A percentile compares a stretch with the other conserved stretches of the same genome.
Evolutionary conservation across 257 asterid species (phyloP).

Genomic region (Solanum rostratum): DNA sequence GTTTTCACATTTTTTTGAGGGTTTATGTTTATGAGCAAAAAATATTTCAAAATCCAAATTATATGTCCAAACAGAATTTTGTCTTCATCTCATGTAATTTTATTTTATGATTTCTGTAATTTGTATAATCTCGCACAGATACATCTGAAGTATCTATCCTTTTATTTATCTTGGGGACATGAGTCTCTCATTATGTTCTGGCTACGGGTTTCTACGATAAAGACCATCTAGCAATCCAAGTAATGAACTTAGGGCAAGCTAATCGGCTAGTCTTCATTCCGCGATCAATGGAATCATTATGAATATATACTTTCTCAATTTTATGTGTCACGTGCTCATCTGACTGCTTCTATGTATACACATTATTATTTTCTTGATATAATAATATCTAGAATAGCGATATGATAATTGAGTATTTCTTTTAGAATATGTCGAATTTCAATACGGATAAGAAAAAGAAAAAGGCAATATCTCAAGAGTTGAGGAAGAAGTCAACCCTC

Average conservation of each 20-base stretch:
- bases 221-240: background rate
- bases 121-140: too few relatives aligned
- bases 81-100: too few relatives aligned
- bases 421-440: too few relatives aligned
- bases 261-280: background rate
- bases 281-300: background rate
- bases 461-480: background rate
- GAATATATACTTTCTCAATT: background rate
- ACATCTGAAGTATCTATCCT: background rate
- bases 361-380: rapidly evolving
- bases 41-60: too few relatives aligned
- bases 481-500: background rate
- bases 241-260: background rate
- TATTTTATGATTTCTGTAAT: background rate
- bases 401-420: background rate
- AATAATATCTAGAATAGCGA: background rate
- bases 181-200: background rate
- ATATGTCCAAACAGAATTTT: too few relatives aligned
- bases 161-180: background rate
- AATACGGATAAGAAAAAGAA: too few relatives aligned
- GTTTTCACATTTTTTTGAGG: too few relatives aligned
- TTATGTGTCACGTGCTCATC: background rate
- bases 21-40: too few relatives aligned
- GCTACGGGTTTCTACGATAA: background rate
- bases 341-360: background rate